Conservation (phyloP, 768 basidiomycete species). For the Rhodotorula paludigena region DNA sequence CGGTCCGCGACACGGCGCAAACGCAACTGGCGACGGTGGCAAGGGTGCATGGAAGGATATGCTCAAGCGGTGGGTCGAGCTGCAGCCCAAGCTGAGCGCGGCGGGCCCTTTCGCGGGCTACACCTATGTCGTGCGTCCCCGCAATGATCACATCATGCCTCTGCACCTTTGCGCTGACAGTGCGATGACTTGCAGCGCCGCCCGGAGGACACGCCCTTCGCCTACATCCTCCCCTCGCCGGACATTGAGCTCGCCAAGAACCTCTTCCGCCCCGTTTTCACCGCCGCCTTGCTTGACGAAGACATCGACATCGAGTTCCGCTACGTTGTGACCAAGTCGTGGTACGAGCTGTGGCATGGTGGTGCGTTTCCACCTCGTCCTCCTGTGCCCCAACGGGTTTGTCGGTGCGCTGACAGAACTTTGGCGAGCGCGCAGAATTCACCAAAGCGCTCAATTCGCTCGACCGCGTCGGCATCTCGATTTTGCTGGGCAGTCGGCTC, state of each 20-base stretch:
- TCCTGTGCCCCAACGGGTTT: background rate
- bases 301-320: background rate
- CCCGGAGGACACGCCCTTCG: slow-evolving; percentile 8
- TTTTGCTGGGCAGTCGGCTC: slow-evolving; percentile 16
- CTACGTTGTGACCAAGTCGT: background rate
- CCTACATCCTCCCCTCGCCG: slow-evolving; percentile 15
- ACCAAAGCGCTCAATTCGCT: slow-evolving; percentile 3
- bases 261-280: slow-evolving; percentile 6
- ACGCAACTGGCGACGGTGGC: background rate
- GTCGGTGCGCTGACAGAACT: background rate
- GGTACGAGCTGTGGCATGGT: slow-evolving; percentile 14
- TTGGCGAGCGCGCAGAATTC: background rate
- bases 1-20: background rate
- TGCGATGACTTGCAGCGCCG: background rate
- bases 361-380: background rate
- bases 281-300: background rate
- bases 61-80: slow-evolving; percentile 1
- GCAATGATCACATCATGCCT: background rate
- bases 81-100: slow-evolving; percentile 15
- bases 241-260: background rate
- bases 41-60: slow-evolving; percentile 9
- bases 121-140: slow-evolving; percentile 16
- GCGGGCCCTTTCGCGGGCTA: slow-evolving; percentile 15
- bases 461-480: slow-evolving; percentile 13
- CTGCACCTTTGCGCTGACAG: no score